phyloP scores from a whole-genome alignment of 2,329 filamentous ascomycete species.

The Amauroascus niger region DNA sequence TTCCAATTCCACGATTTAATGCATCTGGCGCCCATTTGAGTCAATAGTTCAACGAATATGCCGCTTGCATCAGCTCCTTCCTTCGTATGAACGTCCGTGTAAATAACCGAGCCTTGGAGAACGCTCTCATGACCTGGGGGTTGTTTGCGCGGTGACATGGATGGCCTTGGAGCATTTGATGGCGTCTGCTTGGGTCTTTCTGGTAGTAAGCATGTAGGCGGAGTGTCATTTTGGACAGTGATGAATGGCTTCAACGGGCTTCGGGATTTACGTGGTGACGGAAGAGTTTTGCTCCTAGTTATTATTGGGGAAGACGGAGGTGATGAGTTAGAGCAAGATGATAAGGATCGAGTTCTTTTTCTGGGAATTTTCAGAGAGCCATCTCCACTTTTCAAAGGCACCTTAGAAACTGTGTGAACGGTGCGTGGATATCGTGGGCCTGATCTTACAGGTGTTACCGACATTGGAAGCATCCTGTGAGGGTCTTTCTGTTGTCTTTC shows the following conservation, averaged over 20 bases:
- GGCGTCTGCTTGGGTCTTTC: conserved; percentile 13
- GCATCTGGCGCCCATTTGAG: conserved; percentile 71
- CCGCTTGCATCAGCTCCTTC: conserved; percentile 71
- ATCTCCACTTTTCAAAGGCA: conserved; percentile 59
- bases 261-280: conserved; percentile 21
- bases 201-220: conserved; percentile 9
- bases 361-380: conserved; percentile 39
- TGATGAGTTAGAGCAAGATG: conserved; percentile 33
- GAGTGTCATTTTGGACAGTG: background rate
- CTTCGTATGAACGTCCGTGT: conserved; percentile 72
- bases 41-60: conserved; percentile 71
- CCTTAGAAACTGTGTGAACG: conserved; percentile 67
- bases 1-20: conserved; percentile 70
- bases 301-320: conserved; percentile 22
- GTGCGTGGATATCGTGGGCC: conserved; percentile 40
- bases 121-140: conserved; percentile 28
- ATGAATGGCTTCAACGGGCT: conserved; percentile 12
- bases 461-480: conserved; percentile 25
- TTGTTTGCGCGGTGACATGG: conserved; percentile 19
- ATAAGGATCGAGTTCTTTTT: conserved; percentile 46
- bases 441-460: conserved; percentile 48
- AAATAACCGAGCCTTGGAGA: conserved; percentile 64
- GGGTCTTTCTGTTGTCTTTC: conserved; percentile 18
- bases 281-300: conserved; percentile 20
- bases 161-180: conserved; percentile 18